Base-by-base conservation (phyloP, 2,329 filamentous ascomycete species). In the Penicillium sp. region DNA sequence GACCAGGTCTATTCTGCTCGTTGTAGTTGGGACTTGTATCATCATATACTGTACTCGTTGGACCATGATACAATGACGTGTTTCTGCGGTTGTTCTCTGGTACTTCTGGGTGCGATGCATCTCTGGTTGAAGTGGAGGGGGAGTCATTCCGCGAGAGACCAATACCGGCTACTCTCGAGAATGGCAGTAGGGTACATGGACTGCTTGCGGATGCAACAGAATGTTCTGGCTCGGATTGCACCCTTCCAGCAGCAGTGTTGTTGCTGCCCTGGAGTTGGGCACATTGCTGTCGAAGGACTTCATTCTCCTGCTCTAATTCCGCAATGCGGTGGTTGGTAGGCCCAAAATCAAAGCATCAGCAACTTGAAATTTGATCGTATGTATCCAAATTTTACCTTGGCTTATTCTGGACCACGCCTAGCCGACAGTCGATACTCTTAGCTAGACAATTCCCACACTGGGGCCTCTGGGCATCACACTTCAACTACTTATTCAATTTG, bases 391-490 rank as follows among this genome's bases (percentile, higher is more conserved):
- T 31, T 10, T 46, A 64, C 63, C 65, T 65, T 19, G 64, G 62
- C 38, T 64, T 62, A 47, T 71, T 64, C 26, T 65, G 63, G 45
- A 73, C 65, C 11, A 72, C 69, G 40, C 75, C 72, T 54, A 78
- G 78, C 35, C 71, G 67, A 53, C 79, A 81, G 16, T 74, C 73
- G 47, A 76, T 73, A 7, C 72, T 75, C 57, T 81, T 78, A 1
- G 71, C 73, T 53, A 71, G 69, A 62, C 79, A 82, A 60, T 78
- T 80, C 31, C 72, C 71, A 56, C 79, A 82, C 30, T 64, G 65
- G 3, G 78, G 79, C 48, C 71, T 67, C 44, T 77, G 76, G 22
- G 73, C 73, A 55, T 78, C 79, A 63, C 80, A 82, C 61, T 79
- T 80, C 67, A 82, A 76, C 79, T 82, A 56, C 19, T 47, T 41